Conservation (phyloP, 2,329 filamentous ascomycete genomes). For the Tolypocladium tropicale region DNA sequence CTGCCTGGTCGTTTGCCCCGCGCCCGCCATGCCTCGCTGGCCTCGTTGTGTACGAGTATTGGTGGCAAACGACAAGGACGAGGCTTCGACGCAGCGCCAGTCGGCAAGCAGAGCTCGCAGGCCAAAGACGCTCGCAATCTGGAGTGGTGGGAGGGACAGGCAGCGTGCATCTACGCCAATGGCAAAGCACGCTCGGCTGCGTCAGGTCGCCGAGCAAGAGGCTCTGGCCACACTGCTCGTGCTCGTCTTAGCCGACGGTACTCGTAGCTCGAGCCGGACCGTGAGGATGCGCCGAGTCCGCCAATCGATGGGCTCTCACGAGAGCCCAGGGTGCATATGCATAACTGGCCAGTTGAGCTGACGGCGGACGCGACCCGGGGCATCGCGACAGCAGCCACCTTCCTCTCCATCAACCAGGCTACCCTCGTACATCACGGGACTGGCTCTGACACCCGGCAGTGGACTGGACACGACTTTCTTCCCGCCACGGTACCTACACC, state of each 20-base stretch:
- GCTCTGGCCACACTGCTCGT: background rate
- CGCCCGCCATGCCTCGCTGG: too few species aligned
- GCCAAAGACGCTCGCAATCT: background rate
- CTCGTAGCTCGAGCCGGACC: background rate
- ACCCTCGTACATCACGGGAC: background rate
- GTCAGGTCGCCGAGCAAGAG: background rate
- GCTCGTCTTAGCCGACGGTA: background rate
- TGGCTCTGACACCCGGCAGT: background rate
- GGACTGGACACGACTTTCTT: background rate
- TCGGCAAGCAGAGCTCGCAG: background rate
- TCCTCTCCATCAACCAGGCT: background rate
- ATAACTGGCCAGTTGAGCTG: background rate
- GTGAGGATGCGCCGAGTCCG: background rate
- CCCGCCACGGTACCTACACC: background rate
- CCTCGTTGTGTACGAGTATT: too few species aligned
- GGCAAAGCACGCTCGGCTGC: background rate
- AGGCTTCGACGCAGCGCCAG: background rate
- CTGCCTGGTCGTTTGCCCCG: background rate
- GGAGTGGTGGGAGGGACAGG: background rate
- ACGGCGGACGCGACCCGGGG: background rate
- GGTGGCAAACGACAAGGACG: background rate
- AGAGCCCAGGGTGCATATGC: background rate
- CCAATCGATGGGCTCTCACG: background rate
- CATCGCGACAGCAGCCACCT: background rate
- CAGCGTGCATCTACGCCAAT: background rate